A percentile compares a stretch with the other conserved stretches of the same genome.
phyloP scores from a whole-genome alignment of 1,139 yeast species.

The Suhomyces guaymorum region DNA sequence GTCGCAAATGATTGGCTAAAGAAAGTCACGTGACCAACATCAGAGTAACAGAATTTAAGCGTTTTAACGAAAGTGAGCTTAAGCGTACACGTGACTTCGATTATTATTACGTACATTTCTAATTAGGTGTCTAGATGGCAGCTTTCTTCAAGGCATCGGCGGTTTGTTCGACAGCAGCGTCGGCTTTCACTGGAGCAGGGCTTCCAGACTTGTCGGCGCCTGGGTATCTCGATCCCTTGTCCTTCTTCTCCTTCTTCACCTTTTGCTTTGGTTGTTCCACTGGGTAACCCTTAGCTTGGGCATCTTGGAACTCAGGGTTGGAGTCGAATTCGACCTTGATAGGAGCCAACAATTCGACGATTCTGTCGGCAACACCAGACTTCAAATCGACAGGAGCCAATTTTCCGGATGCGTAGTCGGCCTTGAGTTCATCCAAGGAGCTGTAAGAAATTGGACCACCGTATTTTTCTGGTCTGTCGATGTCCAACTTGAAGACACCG shows the following conservation, averaged over 20 bases:
- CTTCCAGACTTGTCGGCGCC: slow-evolving; percentile 43
- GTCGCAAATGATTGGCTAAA: slow-evolving; percentile 14
- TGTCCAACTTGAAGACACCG: slow-evolving; percentile 60
- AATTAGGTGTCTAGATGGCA: slow-evolving; percentile 12
- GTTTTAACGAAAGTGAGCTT: too few species aligned
- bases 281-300: slow-evolving; percentile 82
- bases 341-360: slow-evolving; percentile 80
- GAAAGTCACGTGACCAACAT: slow-evolving; percentile 1
- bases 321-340: slow-evolving; percentile 67
- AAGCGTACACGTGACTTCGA: slow-evolving; percentile 3
- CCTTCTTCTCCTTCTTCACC: slow-evolving; percentile 74
- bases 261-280: slow-evolving; percentile 65
- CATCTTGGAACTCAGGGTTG: slow-evolving; percentile 71
- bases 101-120: not conserved
- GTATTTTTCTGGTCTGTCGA: slow-evolving; percentile 93
- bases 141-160: slow-evolving; percentile 19
- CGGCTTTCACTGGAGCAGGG: slow-evolving; percentile 13
- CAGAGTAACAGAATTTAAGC: not conserved
- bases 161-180: slow-evolving; percentile 18
- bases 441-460: slow-evolving; percentile 86
- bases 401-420: slow-evolving; percentile 68
- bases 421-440: slow-evolving; percentile 67
- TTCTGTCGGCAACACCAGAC: slow-evolving; percentile 83
- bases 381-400: slow-evolving; percentile 94
- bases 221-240: slow-evolving; percentile 84